Conservation (phyloP, 306 rosid genomes). For the Delonix regia region DNA sequence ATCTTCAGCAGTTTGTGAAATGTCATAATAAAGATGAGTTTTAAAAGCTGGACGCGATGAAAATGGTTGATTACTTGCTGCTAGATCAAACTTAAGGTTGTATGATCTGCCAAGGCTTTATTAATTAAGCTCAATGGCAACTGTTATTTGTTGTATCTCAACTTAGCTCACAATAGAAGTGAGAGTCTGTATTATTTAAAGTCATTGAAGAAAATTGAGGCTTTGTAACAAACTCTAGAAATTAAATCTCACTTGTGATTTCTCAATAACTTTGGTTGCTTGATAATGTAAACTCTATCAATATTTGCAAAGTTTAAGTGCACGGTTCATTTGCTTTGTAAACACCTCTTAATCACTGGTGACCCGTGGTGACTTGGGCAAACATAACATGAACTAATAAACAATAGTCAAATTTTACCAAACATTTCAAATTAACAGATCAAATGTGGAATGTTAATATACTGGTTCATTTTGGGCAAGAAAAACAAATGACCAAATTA, state of each 20-base stretch:
- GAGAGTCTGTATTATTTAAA: conserved; percentile 17
- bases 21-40: conserved; percentile 17
- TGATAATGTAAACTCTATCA: background rate
- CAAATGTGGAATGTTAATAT: conserved; percentile 5
- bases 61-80: background rate
- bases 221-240: background rate
- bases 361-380: conserved; percentile 14
- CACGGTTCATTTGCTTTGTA: background rate
- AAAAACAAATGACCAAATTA: conserved; percentile 25
- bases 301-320: background rate
- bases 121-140: background rate
- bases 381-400: background rate
- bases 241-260: background rate
- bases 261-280: background rate
- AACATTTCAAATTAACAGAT: conserved; percentile 4
- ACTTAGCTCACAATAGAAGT: background rate
- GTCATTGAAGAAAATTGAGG: background rate
- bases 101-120: conserved; percentile 17
- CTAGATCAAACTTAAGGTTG: background rate
- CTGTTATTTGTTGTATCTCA: conserved; percentile 21
- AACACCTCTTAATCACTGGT: background rate
- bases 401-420: background rate
- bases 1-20: conserved; percentile 30
- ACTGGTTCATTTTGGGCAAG: conserved; percentile 30
- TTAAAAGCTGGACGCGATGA: background rate